Conservation (phyloP, 2,329 filamentous ascomycete species). For the Stemphylium lycopersici region DNA sequence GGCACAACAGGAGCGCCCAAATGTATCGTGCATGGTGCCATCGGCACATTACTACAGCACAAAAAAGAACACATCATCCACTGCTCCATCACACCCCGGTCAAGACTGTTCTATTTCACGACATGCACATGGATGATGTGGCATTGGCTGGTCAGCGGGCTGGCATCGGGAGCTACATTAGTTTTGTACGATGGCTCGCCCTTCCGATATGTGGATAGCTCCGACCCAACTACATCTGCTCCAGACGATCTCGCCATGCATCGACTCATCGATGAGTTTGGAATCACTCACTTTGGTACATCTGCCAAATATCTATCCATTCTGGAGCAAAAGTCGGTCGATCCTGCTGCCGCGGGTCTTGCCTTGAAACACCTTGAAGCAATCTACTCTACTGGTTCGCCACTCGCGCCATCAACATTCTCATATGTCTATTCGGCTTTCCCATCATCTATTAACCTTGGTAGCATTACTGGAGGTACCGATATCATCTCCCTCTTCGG, state of each 20-base stretch:
- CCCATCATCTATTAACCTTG: conserved; percentile 79
- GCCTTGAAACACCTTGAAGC: conserved; percentile 68
- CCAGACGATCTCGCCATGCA: conserved; percentile 82
- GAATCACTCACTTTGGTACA: conserved; percentile 92
- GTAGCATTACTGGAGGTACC: conserved; percentile 92
- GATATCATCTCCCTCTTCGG: conserved; percentile 97
- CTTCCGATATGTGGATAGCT: conserved; percentile 61
- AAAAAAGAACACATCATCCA: conserved; percentile 96
- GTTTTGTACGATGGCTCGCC: conserved; percentile 93
- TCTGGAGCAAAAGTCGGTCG: conserved; percentile 73
- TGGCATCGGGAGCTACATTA: conserved; percentile 81
- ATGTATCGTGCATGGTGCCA: conserved; percentile 89
- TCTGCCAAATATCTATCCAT: conserved; percentile 92
- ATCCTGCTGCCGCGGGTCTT: conserved; percentile 54
- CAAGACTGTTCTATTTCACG: conserved; percentile 89
- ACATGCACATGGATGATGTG: conserved; percentile 99
- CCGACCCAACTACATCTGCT: conserved; percentile 56
- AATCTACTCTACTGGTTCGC: conserved; percentile 93
- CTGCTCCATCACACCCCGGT: conserved; percentile 74
- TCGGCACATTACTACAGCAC: conserved; percentile 91
- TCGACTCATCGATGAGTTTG: conserved; percentile 76
- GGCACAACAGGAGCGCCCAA: conserved; percentile 89
- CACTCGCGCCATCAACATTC: conserved; percentile 91
- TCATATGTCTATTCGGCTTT: conserved; percentile 86
- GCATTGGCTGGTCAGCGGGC: conserved; percentile 91